Conservation (phyloP, 176 grass and related monocot species). For the Carex kokanica region DNA sequence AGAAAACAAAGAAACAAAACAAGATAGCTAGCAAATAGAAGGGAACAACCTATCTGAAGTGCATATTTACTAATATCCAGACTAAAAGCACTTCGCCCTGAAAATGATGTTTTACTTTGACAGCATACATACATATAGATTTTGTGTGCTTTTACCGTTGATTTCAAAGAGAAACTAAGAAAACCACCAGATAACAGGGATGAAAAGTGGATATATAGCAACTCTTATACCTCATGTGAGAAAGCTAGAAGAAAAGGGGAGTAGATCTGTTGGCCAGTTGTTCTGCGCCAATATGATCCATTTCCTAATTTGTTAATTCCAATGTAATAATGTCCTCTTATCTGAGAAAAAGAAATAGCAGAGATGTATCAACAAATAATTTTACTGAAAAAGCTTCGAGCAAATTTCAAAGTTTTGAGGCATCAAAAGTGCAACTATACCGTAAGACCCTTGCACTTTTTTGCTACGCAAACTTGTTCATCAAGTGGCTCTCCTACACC, state of each 20-base stretch:
- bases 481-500: constrained; percentile 69
- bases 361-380: not conserved
- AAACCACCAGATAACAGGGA: not conserved
- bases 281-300: constrained; percentile 75
- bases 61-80: not conserved
- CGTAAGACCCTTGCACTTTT: constrained; percentile 54
- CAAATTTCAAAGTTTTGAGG: not conserved
- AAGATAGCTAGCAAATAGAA: not conserved
- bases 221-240: constrained; percentile 51
- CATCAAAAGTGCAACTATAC: constrained; percentile 37
- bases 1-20: not conserved
- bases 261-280: constrained; percentile 74
- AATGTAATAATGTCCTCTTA: constrained; percentile 69
- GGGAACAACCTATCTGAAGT: not conserved
- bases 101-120: not conserved
- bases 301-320: constrained; percentile 60
- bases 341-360: constrained; percentile 33
- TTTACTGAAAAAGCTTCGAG: not conserved
- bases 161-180: not conserved
- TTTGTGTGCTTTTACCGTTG: not conserved
- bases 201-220: not conserved
- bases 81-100: not conserved
- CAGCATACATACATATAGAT: too few relatives aligned
- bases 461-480: constrained; percentile 64
- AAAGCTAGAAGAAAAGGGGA: constrained; percentile 92